phyloP scores from a whole-genome alignment of 139 green algal species.

The Prasinococcaceae sp. region DNA sequence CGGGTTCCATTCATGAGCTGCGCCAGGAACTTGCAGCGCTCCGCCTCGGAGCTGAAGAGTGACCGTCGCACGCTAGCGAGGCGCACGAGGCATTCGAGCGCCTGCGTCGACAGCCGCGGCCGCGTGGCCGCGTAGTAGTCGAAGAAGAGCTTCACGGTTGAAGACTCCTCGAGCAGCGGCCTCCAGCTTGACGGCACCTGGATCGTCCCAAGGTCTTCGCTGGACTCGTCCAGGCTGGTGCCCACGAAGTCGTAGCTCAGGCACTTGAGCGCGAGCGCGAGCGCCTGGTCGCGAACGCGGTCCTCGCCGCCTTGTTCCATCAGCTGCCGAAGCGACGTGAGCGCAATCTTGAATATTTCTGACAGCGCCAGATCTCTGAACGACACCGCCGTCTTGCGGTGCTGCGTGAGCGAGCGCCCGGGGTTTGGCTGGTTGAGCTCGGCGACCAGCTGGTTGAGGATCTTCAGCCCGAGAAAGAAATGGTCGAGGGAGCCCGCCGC shows the following conservation, averaged over 20 bases:
- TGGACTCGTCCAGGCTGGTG: constrained; percentile 82
- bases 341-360: constrained; percentile 48
- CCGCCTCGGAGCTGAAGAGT: constrained; percentile 72
- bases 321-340: constrained; percentile 22
- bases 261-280: constrained; percentile 58
- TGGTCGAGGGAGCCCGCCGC: constrained; percentile 33
- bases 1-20: constrained; percentile 52
- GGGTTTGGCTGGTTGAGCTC: constrained; percentile 79
- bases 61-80: constrained; percentile 78
- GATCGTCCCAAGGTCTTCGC: constrained; percentile 89
- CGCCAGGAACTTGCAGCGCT: constrained; percentile 70
- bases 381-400: constrained; percentile 67
- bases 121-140: constrained; percentile 64
- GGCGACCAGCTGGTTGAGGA: constrained; percentile 71
- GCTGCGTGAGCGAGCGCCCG: constrained; percentile 74
- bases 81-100: constrained; percentile 46
- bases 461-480: constrained; percentile 78
- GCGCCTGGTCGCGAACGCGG: constrained; percentile 61
- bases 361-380: constrained; percentile 49
- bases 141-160: constrained; percentile 77
- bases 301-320: constrained; percentile 27
- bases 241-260: constrained; percentile 97
- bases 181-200: constrained; percentile 76
- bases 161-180: constrained; percentile 59
- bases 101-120: constrained; percentile 59